phyloP scores from a whole-genome alignment of 1,139 yeast genomes.

The Yarrowia galli region DNA sequence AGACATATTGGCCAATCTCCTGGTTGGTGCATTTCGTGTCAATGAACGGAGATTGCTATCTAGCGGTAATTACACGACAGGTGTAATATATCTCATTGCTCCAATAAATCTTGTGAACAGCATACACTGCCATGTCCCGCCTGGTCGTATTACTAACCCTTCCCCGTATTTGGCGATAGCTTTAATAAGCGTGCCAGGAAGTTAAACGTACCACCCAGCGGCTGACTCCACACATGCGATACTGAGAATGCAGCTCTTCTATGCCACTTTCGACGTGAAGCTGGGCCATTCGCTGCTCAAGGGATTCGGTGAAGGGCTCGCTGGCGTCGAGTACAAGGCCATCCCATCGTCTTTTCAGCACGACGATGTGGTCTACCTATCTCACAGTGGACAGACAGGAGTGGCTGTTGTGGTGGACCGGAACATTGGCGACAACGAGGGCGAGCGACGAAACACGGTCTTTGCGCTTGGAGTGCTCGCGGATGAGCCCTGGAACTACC shows the following conservation, averaged over 20 bases:
- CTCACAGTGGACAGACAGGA: slow-evolving; percentile 15
- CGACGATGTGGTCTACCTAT: slow-evolving; percentile 33
- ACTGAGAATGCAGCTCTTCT: slow-evolving; percentile 33
- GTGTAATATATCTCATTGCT: no score
- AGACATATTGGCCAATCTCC: no score
- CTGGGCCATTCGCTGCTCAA: slow-evolving; percentile 34
- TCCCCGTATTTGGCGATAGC: not conserved
- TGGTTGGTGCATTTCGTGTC: no score
- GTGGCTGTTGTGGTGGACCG: slow-evolving; percentile 35
- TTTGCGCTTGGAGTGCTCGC: slow-evolving; percentile 35
- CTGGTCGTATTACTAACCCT: slow-evolving; percentile 8
- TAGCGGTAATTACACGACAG: no score
- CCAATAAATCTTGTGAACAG: no score
- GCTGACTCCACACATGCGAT: slow-evolving; percentile 14
- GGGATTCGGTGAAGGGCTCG: slow-evolving; percentile 15
- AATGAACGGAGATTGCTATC: no score
- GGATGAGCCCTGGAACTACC: slow-evolving; percentile 35
- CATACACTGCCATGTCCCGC: no score
- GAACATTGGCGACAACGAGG: slow-evolving; percentile 5
- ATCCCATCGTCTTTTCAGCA: slow-evolving; percentile 31
- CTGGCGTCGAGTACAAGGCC: slow-evolving; percentile 29
- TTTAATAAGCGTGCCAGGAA: slow-evolving; percentile 7
- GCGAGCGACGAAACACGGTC: slow-evolving; percentile 24
- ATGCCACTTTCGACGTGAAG: slow-evolving; percentile 36
- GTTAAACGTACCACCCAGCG: slow-evolving; percentile 1